phyloP scores from a whole-genome alignment of 768 basidiomycete genomes.

The Crassisporium funariophilum region DNA sequence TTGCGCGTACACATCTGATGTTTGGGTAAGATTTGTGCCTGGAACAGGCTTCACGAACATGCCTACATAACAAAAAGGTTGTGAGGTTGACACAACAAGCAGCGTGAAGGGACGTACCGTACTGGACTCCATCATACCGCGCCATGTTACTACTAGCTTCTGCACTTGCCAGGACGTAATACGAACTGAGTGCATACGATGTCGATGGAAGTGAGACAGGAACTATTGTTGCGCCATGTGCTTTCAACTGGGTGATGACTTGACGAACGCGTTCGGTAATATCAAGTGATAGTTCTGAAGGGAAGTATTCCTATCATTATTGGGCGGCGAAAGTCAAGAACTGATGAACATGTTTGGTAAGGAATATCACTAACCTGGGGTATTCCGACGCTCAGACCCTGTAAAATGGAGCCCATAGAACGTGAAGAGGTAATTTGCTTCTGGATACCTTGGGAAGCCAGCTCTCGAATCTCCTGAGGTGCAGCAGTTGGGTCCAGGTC shows the following conservation, averaged over 20 bases:
- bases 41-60: constrained; percentile 46
- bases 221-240: constrained; percentile 64
- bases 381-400: constrained; percentile 71
- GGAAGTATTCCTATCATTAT: constrained; percentile 93
- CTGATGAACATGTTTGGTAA: not conserved
- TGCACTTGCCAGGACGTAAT: constrained; percentile 94
- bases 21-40: constrained; percentile 46
- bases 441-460: constrained; percentile 17
- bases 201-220: constrained; percentile 74
- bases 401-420: constrained; percentile 25
- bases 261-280: constrained; percentile 48
- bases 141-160: constrained; percentile 94
- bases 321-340: not conserved
- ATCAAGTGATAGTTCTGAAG: constrained; percentile 55
- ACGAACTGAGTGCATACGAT: constrained; percentile 81
- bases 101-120: constrained; percentile 47
- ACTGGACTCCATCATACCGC: constrained; percentile 86
- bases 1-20: constrained; percentile 60
- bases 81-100: not conserved
- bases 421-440: constrained; percentile 14
- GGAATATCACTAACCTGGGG: constrained; percentile 55
- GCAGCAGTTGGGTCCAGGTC: constrained; percentile 75
- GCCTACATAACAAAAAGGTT: constrained; percentile 38
- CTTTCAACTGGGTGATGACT: constrained; percentile 40
- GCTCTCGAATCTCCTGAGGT: constrained; percentile 35